Evolutionary conservation across 495 filamentous ascomycete genomes (phyloP).

Genomic region (Friedmanniomyces simplex): DNA sequence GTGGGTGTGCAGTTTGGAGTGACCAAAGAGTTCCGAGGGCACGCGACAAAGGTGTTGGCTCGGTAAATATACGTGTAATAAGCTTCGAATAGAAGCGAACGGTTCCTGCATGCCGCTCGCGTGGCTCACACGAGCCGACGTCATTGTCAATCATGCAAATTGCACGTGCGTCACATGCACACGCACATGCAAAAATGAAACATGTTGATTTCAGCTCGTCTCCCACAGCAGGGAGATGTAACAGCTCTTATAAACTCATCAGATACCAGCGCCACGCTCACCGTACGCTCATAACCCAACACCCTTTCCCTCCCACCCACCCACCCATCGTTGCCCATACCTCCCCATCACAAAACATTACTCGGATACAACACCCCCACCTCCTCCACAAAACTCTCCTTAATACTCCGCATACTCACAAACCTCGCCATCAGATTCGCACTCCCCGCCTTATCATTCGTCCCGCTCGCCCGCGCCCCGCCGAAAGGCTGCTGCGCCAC

Average conservation of each 20-base stretch:
- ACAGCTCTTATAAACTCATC: not conserved
- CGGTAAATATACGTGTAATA: no score
- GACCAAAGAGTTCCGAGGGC: no score
- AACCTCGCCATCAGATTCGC: constrained; percentile 32
- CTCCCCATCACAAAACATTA: not conserved
- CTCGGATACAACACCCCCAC: constrained; percentile 30
- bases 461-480: constrained; percentile 32
- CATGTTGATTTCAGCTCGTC: no score
- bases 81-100: not conserved
- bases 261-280: not conserved
- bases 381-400: constrained; percentile 32
- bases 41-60: no score
- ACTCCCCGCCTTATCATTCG: constrained; percentile 37
- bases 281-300: not conserved
- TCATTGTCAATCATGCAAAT: not conserved
- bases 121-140: not conserved
- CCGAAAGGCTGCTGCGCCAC: constrained; percentile 38
- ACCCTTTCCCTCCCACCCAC: not conserved
- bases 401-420: constrained; percentile 34
- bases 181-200: no score
- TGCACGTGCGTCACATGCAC: no score
- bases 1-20: no score
- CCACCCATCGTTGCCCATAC: no score
- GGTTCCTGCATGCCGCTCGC: not conserved
- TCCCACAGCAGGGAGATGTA: not conserved